Evolutionary conservation across 768 basidiomycete genomes (phyloP).

Genomic region (Dioszegia crocea): DNA sequence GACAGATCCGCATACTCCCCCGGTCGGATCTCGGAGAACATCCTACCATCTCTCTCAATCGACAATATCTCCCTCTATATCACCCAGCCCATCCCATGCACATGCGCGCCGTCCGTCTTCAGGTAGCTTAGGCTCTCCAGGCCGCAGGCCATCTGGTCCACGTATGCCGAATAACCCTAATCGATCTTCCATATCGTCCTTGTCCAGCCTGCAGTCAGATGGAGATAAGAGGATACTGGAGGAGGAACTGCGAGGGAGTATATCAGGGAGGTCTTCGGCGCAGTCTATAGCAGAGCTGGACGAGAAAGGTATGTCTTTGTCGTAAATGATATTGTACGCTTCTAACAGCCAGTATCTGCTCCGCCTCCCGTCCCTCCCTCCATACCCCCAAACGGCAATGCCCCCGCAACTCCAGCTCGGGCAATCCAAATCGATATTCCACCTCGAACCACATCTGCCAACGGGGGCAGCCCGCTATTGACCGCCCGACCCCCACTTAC

Average conservation of each 20-base stretch:
- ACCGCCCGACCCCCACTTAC: slow-evolving; percentile 7
- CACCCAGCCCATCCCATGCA: background rate
- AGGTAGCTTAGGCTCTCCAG: background rate
- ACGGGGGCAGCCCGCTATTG: background rate
- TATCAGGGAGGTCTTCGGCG: background rate
- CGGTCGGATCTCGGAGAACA: slow-evolving; percentile 7
- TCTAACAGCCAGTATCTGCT: no score
- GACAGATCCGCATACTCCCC: background rate
- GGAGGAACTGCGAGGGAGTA: background rate
- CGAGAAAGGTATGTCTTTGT: background rate
- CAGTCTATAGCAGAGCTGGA: background rate
- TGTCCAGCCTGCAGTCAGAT: background rate
- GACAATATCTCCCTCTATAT: background rate
- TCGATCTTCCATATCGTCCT: background rate
- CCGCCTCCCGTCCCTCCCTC: no score
- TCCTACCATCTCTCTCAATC: slow-evolving; percentile 20
- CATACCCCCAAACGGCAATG: no score
- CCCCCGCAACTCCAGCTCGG: background rate
- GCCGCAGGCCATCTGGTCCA: background rate
- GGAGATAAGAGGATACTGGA: background rate
- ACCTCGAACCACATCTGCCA: slow-evolving; percentile 14
- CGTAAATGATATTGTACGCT: no score
- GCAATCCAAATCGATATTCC: slow-evolving; percentile 2
- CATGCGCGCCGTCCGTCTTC: background rate
- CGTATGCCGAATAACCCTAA: background rate